These are phyloP conservation scores for Anisodus acutangulus DNA, from an alignment of 257 asterid genomes.

Conservation along the genomic window DNA sequence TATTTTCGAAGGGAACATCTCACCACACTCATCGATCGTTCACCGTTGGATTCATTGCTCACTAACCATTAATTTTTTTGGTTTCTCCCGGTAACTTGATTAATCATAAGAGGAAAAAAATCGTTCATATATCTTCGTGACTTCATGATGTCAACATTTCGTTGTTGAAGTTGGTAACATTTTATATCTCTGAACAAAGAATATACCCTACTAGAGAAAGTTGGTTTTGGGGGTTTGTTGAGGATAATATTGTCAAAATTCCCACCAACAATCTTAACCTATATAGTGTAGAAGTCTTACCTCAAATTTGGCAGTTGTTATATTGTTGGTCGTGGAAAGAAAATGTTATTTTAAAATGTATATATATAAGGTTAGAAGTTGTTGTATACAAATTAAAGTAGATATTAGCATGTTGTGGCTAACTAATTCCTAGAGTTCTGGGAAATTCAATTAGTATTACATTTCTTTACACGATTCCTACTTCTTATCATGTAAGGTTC, in stretches of 20 bases:
- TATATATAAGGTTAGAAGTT: neutral
- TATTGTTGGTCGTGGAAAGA: neutral
- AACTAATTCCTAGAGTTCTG: neutral
- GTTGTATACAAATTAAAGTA: neutral
- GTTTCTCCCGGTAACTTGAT: neutral
- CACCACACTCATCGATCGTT: neutral
- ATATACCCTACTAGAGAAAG: neutral
- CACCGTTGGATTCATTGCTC: neutral
- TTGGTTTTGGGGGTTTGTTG: neutral
- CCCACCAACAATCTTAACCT: slow-evolving; percentile 11
- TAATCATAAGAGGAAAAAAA: neutral
- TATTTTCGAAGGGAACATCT: neutral
- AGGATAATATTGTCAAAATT: neutral
- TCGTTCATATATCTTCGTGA: no score
- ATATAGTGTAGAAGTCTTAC: neutral
- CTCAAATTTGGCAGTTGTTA: neutral
- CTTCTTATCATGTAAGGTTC: neutral
- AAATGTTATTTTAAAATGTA: neutral
- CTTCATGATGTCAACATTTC: neutral
- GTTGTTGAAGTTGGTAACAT: neutral
- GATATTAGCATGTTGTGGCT: neutral
- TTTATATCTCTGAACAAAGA: neutral
- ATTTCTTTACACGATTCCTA: neutral
- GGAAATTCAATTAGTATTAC: neutral
- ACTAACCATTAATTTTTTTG: neutral